Base-by-base conservation (phyloP, 2,329 filamentous ascomycete species). In the Cyphellophora europaea region DNA sequence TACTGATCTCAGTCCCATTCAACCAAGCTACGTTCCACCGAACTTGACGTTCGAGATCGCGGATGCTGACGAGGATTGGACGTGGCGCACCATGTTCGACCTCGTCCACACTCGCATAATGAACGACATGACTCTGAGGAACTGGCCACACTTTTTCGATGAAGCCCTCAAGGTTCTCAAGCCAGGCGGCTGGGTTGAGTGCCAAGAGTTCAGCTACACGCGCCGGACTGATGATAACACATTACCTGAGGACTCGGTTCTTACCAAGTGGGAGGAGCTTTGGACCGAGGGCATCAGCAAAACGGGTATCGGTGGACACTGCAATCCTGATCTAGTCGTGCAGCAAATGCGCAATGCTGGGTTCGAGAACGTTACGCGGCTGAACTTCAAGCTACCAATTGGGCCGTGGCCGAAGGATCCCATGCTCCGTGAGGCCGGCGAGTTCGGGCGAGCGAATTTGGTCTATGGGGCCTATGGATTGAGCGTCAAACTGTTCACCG, bases 41-140 rank as follows among this genome's bases (percentile, higher is more conserved):
- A 75, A 75, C 41, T 61, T 73, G 14, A 58, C 60, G 14, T 75
- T 74, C 43, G 56, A 72, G 48, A 61, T 77, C 6, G 73, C 77
- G 37, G 73, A 77, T 41, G 62, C 70, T 13, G 72, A 77, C 51
- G 66, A 64, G 37, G 60, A 63, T 2, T 77, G 72, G 72, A 51
- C 74, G n/a, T 65, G 73, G 41, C 67, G 3, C 49, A 65, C 72
- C 40, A 62, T 69, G 35, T 78, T 76, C 36, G 73, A 79, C 49
- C 75, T 74, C 37, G 65, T 79, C 11, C 52, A 56, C 27, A 33
- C 37, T 14, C 29, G 41, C 11, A 30, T 32, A 18, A 34, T 43
- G 38, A 37, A 41, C 19, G 39, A 39, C 19, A 19, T 25, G 13
- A 19, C 25, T 10, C n/a, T 43, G n/a, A 37, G 29, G 27, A 27